phyloP scores from a whole-genome alignment of 305 asterid genomes.

The Plantago rigida region DNA sequence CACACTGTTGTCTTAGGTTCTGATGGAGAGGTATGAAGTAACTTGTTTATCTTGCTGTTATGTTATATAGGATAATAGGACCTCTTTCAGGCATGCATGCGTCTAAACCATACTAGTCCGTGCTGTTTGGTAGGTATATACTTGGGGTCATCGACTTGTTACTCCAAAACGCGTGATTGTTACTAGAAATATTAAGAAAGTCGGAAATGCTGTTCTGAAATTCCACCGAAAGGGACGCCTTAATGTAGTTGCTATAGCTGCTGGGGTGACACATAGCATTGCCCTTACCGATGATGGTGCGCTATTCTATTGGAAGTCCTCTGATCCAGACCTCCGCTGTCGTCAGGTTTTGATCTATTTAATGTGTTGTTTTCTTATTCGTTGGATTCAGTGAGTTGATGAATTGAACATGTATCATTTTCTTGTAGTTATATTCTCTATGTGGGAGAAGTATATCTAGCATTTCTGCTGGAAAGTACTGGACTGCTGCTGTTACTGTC shows the following conservation, averaged over 20 bases:
- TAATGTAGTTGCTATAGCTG: conserved; percentile 70
- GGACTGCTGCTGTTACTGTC: conserved; percentile 83
- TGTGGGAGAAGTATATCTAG: conserved; percentile 57
- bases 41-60: conserved; percentile 14
- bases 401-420: conserved; percentile 7
- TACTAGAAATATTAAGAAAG: conserved; percentile 54
- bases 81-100: conserved; percentile 4
- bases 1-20: conserved; percentile 86
- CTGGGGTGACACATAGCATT: conserved; percentile 74
- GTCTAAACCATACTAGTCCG: conserved; percentile 14
- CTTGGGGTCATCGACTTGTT: conserved; percentile 98
- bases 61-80: neutral
- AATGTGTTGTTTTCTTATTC: neutral
- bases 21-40: conserved; percentile 75
- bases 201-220: conserved; percentile 54
- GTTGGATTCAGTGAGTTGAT: conserved; percentile 9
- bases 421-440: conserved; percentile 50
- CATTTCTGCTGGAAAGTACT: conserved; percentile 89
- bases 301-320: conserved; percentile 75
- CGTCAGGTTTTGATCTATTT: conserved; percentile 56
- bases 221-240: conserved; percentile 78
- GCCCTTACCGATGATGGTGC: conserved; percentile 94
- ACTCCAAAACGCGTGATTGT: conserved; percentile 75
- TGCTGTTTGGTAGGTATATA: conserved; percentile 58
- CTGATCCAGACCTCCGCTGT: conserved; percentile 68